phyloP scores from a whole-genome alignment of 768 basidiomycete species.

The Lanmaoa pseudosensibilis region DNA sequence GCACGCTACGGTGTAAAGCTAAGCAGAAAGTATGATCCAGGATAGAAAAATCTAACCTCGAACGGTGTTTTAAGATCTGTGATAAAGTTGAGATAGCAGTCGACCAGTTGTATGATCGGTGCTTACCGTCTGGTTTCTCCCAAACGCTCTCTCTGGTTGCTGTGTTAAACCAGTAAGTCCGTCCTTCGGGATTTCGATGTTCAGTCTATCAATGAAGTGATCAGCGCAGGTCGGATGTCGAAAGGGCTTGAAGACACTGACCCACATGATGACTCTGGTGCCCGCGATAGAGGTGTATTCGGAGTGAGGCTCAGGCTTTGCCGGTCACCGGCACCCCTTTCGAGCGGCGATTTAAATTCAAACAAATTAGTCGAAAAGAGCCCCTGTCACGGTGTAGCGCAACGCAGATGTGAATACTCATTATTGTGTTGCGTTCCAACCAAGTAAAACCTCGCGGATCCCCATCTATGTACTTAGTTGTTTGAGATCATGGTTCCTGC shows the following conservation, averaged over 20 bases:
- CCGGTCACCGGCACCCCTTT: slow-evolving; percentile 12
- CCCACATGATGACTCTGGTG: slow-evolving; percentile 29
- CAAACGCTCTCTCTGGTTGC: slow-evolving; percentile 88
- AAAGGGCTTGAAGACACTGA: slow-evolving; percentile 17
- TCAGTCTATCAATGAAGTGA: slow-evolving; percentile 60
- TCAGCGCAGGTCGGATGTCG: background rate
- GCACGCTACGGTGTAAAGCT: slow-evolving; percentile 57
- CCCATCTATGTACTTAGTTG: too few relatives aligned
- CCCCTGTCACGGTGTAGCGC: background rate
- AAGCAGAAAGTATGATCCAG: background rate
- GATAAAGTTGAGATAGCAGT: slow-evolving; percentile 6
- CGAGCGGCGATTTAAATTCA: slow-evolving; percentile 23
- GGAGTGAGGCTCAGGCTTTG: background rate
- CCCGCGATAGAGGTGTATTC: background rate
- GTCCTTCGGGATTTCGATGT: slow-evolving; percentile 92
- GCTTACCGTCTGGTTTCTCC: slow-evolving; percentile 94
- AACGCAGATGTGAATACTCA: too few relatives aligned
- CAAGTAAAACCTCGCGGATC: too few relatives aligned
- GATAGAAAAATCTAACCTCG: slow-evolving; percentile 55
- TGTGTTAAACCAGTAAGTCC: slow-evolving; percentile 98
- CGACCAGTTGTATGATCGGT: background rate
- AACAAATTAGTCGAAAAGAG: background rate
- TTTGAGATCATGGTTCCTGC: too few relatives aligned
- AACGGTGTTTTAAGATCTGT: slow-evolving; percentile 88
- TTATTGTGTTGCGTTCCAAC: background rate